These are phyloP conservation scores for Alloascoidea hylecoeti DNA, from an alignment of 805 yeast genomes.

Conservation along the genomic window DNA sequence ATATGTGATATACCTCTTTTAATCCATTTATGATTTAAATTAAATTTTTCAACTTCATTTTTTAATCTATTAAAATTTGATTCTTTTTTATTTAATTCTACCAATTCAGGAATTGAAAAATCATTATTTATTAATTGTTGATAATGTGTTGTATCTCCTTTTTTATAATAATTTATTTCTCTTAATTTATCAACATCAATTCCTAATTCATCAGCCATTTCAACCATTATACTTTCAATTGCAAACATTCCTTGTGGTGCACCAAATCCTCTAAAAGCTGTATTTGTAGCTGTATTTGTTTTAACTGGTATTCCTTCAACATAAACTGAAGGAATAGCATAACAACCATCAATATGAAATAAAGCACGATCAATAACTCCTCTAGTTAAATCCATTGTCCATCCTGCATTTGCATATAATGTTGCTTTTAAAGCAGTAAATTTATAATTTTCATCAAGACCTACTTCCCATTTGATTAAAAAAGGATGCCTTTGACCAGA, in stretches of 20 bases:
- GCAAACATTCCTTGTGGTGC: conserved; percentile 35
- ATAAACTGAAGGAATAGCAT: conserved; percentile 25
- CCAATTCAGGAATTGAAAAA: conserved; percentile 22
- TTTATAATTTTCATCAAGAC: conserved; percentile 24
- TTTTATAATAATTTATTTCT: conserved; percentile 20
- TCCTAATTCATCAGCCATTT: conserved; percentile 23
- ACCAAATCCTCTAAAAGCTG: conserved; percentile 35
- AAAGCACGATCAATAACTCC: conserved; percentile 35
- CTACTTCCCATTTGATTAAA: conserved; percentile 25
- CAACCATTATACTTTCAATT: conserved; percentile 24
- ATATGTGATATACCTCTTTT: conserved; percentile 30
- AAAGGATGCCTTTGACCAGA: conserved; percentile 36
- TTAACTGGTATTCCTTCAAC: conserved; percentile 24
- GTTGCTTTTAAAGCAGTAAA: conserved; percentile 24
- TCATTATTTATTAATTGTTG: conserved; percentile 26
- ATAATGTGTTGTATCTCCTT: conserved; percentile 21
- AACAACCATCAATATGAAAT: conserved; percentile 27
- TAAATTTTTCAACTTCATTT: conserved; percentile 25
- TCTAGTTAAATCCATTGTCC: conserved; percentile 31
- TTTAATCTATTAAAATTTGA: conserved; percentile 19
- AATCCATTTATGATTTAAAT: conserved; percentile 25
- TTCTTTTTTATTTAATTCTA: conserved; percentile 20
- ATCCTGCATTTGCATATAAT: conserved; percentile 31
- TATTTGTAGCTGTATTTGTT: conserved; percentile 31
- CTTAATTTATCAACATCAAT: conserved; percentile 26